phyloP scores from a whole-genome alignment of 2,329 filamentous ascomycete species.

The Pyrenophora graminea region DNA sequence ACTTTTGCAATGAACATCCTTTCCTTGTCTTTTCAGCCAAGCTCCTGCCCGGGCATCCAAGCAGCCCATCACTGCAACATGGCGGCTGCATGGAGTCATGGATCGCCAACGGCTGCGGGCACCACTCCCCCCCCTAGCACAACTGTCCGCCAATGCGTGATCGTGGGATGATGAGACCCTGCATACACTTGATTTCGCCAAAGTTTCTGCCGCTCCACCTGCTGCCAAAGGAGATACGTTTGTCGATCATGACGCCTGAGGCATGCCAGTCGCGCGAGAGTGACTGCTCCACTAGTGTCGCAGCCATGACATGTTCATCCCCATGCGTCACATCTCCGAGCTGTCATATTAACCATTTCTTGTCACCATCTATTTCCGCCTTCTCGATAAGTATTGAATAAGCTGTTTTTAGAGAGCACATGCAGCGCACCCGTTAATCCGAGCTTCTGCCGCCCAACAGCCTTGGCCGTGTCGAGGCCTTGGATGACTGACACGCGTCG shows the following conservation, averaged over 20 bases:
- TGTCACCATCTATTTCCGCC: not conserved
- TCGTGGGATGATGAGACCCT: constrained; percentile 30
- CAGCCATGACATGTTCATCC: constrained; percentile 5
- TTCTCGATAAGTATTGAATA: not conserved
- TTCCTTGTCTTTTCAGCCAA: constrained; percentile 16
- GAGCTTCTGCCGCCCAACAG: constrained; percentile 6
- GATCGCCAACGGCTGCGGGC: constrained; percentile 27
- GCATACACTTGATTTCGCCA: constrained; percentile 28
- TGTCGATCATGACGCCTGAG: constrained; percentile 42
- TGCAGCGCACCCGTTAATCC: constrained; percentile 4
- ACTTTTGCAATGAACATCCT: constrained; percentile 15
- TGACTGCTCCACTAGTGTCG: constrained; percentile 9
- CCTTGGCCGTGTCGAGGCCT: not conserved
- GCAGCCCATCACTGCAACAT: constrained; percentile 21
- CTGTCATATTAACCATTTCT: not conserved
- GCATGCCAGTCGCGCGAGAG: constrained; percentile 14
- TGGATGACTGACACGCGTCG: constrained; percentile 1
- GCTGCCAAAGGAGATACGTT: constrained; percentile 13
- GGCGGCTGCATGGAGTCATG: constrained; percentile 23
- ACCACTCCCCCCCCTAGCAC: constrained; percentile 19
- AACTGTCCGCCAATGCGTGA: constrained; percentile 21
- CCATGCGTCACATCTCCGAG: constrained; percentile 5
- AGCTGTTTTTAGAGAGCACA: not conserved
- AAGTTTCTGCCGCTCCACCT: constrained; percentile 28
- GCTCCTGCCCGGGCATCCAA: constrained; percentile 15